Base-by-base conservation (phyloP, 805 yeast genomes). In the Saccharomycopsis fodiens region DNA sequence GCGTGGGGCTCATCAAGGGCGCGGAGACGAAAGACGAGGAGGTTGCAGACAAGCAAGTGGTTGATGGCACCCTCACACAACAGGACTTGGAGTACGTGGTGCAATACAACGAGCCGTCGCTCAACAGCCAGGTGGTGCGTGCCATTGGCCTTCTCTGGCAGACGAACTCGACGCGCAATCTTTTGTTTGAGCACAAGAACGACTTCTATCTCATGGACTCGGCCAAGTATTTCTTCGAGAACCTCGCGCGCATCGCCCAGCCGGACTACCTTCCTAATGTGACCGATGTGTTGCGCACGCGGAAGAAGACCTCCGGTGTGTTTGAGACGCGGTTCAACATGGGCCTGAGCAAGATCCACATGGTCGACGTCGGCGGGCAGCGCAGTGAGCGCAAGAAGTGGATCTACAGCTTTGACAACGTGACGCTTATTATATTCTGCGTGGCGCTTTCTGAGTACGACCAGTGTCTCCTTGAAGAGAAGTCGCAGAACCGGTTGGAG, bases 351-450 rank as follows among this genome's bases (percentile, higher is more conserved):
- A 72, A 73, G 55, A 65, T 82, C 41, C 85, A 79, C 55, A 69
- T 82, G 55, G 79, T 69, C 58, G 97, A 89, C 62, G 96, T 89
- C 40, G 97, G 97, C 44, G 98, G 98, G 1, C 97, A 89, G 65
- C 67, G 96, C 50, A 78, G 86, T 17, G 97, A 89, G 61, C 72
- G 97, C 50, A 78, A 82, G 55, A 89, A 93, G 63, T 93, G 98
- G 98, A 88, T 93, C 51, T 94, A 93, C 64, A 86, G 96, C 59
- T 93, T 93, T 57, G 96, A 88, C 62, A 87, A 88, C 55, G 96
- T 89, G 29, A 84, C 96, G 0, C 70, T 85, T 39, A 82, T 89
- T 42, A 85, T 89, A 49, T 89, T 88, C 60, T 88, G 96, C 62
- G 96, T 88, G 19, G 88, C 97, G 0, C 64, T 89, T 44, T 80